Evolutionary conservation across 352 stramenopile genomes (phyloP), one percentile per base, ranked within the genome.

Genomic region (Pythium rishiriense): DNA sequence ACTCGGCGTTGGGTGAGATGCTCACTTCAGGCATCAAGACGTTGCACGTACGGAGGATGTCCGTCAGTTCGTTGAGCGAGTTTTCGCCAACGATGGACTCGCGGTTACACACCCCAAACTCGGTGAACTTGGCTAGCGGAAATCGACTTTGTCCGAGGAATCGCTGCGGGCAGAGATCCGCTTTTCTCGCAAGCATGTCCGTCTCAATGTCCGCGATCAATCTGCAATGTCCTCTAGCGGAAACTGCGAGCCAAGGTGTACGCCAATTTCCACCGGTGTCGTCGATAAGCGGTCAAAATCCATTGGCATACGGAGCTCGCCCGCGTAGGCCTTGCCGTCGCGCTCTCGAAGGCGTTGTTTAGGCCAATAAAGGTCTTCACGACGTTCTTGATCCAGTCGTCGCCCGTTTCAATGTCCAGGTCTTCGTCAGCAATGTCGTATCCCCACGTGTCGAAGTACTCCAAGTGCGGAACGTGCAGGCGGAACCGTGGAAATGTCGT

Each of bases 41-140:
- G 28, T 54, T 41, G 47, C 47, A 54, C 28, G 47, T 54, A 6
- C 24, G 12, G 17, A 54, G 14, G 24, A 54, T 54, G 11, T 54
- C 47, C 6, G 28, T 41, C 7, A 54, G 12, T 5, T 54, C 47
- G 24, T 37, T 28, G 8, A 54, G 26, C 15, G 9, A 39, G 11
- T 39, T 10, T 54, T 54, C 47, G 24, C 41, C 47, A 17, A 7
- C 47, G 25, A 54, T 50, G 47, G 25, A 9, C 14, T 54, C 24
- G 14, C 26, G 24, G 47, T 54, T 7, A 17, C 47, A 41, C 15
- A 41, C 11, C 37, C 25, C 11, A 24, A 54, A 5, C 25, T 54
- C 47, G 4, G 47, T 54, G 15, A 54, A 22, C 25, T 54, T 54
- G 24, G 25, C 25, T 15, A 54, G 47, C 4, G 47, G 47, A 26